These are phyloP conservation scores for Potentilla sterilis DNA, from an alignment of 306 rosid species.

Conservation along the genomic window DNA sequence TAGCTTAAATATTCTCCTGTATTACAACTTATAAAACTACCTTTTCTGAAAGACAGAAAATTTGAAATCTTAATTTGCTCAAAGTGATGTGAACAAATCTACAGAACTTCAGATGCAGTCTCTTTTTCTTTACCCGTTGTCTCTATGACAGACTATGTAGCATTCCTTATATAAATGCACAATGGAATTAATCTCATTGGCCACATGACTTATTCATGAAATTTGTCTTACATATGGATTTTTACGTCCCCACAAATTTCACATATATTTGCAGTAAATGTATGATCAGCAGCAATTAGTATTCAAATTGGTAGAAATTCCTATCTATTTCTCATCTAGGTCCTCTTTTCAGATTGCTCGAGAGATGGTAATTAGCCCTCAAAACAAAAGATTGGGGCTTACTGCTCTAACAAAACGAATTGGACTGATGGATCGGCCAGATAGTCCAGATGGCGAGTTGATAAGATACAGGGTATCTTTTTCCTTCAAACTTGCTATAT, in stretches of 20 bases:
- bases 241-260: background rate
- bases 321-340: conserved; percentile 14
- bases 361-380: conserved; percentile 99
- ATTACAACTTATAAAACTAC: conserved; percentile 4
- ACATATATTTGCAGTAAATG: background rate
- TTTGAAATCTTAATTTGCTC: background rate
- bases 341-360: conserved; percentile 71
- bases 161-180: background rate
- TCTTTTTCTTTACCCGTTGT: background rate
- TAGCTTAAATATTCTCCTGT: conserved; percentile 11
- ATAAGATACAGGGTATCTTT: conserved; percentile 82
- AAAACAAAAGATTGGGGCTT: conserved; percentile 81
- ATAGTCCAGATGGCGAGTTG: conserved; percentile 79
- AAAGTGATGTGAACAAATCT: background rate
- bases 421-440: conserved; percentile 74
- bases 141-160: background rate
- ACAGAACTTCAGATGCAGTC: background rate
- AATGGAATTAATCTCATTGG: background rate
- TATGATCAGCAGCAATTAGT: background rate
- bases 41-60: background rate
- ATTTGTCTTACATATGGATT: background rate
- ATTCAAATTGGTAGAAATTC: background rate
- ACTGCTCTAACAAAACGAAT: conserved; percentile 64
- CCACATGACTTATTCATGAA: background rate
- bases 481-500: conserved; percentile 20